Percentiles rank a stretch among this genome's conserved stretches.
phyloP scores from a whole-genome alignment of 2,329 filamentous ascomycete genomes.

The Ophiocordyceps camponoti-leonardi region DNA sequence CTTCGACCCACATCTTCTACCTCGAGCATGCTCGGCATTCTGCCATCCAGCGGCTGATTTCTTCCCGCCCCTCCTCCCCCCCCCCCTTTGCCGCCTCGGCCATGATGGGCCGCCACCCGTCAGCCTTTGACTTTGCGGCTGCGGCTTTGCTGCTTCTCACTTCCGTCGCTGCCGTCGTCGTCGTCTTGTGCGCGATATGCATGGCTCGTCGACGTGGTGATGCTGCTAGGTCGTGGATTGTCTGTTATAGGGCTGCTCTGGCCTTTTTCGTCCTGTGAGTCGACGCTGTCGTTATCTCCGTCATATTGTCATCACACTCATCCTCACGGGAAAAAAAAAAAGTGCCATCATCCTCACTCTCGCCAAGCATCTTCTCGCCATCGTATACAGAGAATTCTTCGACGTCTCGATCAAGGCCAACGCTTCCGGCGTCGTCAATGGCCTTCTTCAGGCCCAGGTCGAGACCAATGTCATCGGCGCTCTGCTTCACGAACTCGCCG shows the following conservation, averaged over 20 bases:
- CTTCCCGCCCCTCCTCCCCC: neutral
- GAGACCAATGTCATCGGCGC: constrained; percentile 1
- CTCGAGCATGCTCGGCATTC: neutral
- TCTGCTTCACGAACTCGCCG: constrained; percentile 1
- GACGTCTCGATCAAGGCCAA: neutral
- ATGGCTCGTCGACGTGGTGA: constrained; percentile 7
- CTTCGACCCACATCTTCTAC: too few relatives aligned
- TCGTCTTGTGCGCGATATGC: constrained; percentile 9
- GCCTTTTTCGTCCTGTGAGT: constrained; percentile 9
- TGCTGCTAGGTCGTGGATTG: constrained; percentile 8
- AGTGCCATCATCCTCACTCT: constrained; percentile 1
- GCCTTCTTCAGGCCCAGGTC: neutral
- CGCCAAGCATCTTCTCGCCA: neutral
- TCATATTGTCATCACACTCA: neutral
- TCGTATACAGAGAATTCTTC: constrained; percentile 1
- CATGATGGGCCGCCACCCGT: neutral
- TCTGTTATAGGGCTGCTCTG: constrained; percentile 9
- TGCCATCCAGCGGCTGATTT: neutral
- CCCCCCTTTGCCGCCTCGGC: neutral
- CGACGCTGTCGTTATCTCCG: neutral
- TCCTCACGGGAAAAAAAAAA: too few relatives aligned
- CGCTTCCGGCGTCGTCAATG: neutral
- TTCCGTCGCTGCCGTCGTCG: constrained; percentile 4
- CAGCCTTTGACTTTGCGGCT: neutral
- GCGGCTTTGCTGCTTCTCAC: constrained; percentile 3